A percentile compares a stretch with the other conserved stretches of the same genome.
Evolutionary conservation across 2,329 filamentous ascomycete genomes (phyloP).

Genomic region (Boeremia lycopersici): DNA sequence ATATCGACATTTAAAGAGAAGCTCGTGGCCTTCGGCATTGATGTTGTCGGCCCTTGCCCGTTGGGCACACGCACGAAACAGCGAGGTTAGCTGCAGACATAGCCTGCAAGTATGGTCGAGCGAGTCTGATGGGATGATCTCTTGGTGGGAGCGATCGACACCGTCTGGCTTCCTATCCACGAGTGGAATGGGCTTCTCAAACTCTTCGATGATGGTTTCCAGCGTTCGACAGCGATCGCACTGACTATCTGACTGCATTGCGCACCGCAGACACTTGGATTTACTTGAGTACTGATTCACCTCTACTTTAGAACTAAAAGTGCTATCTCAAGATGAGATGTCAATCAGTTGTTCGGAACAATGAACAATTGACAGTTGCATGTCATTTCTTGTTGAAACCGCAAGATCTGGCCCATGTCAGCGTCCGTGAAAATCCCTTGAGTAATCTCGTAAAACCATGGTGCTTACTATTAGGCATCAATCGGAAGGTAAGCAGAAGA

Average conservation of each 20-base stretch:
- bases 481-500: no score
- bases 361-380: not conserved
- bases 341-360: not conserved
- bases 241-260: not conserved
- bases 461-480: no score
- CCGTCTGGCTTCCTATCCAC: not conserved
- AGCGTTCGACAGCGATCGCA: not conserved
- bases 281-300: no score
- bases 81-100: not conserved
- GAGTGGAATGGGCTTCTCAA: not conserved
- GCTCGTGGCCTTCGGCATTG: not conserved
- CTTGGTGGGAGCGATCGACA: not conserved
- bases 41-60: not conserved
- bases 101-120: not conserved
- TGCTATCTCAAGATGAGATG: no score
- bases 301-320: no score
- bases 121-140: not conserved
- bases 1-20: conserved; percentile 1
- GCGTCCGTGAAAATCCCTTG: no score
- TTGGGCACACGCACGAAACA: not conserved
- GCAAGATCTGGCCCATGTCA: no score
- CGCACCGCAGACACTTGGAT: no score
- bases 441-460: no score
- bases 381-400: no score
- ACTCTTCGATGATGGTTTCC: not conserved